Evolutionary conservation across 2,329 filamentous ascomycete genomes (phyloP), one percentile per base, ranked within the genome.

Genomic region (Cryphonectria nitschkei): DNA sequence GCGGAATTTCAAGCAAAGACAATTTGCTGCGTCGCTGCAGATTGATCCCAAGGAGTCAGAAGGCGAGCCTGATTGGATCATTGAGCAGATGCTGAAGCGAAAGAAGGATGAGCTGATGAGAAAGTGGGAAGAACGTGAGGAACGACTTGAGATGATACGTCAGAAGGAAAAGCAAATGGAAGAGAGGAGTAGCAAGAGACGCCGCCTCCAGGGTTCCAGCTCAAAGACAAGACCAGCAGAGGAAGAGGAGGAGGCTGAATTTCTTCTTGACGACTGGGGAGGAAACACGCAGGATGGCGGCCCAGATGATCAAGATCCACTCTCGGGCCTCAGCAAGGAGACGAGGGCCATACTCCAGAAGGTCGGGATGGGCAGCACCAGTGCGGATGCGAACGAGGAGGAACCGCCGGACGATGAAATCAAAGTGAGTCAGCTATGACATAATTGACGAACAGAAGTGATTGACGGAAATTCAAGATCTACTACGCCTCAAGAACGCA

Each of bases 401-500:
- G 81, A 84, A 1, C 79, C 82, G 2, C 79, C 86, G 9, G 84
- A 88, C 16, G 89, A 93, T 68, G 89, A 92, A 74, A 84, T 92
- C 66, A 97, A 95, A 83, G 88, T 89, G 76, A 5, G 77, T 52
- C 22, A 1, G 22, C 67, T 56, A 71, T 70, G 70, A 46, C 73
- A 67, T 22, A 1, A 52, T 62, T 11, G 50, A 29, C 19, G 1
- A 16, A 46, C 2, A 64, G 5, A 7, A 60, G n/a, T 5, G 5
- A 19, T 32, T 71, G 46, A 73, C 39, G 8, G 14, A 5, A 11
- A 41, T 3, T 22, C 65, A 79, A 90, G 85, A 93, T 98, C 67
- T 97, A 93, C 80, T 97, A 95, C 81, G 96, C 94, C 69, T 98
- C 95, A 9, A 88, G 95, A 77, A 98, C 95, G 0, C 95, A 98